Evolutionary conservation across 169 alveolate genomes (phyloP).

Genomic region (Eimeria sp.): DNA sequence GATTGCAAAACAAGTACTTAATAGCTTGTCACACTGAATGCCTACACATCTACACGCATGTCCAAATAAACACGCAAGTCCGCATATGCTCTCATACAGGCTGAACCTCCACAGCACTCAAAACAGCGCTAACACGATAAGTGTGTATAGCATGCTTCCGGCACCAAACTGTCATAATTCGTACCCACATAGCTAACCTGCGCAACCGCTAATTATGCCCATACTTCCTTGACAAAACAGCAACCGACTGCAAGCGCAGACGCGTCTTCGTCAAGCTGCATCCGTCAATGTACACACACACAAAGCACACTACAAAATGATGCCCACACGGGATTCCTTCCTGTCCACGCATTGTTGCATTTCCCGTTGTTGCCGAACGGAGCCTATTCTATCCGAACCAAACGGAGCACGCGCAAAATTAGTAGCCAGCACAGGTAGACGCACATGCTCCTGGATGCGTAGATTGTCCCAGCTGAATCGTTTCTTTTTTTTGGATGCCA

Average conservation of each 20-base stretch:
- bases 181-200: too few species aligned
- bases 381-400: not conserved
- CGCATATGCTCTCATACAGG: not conserved
- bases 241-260: not conserved
- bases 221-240: not conserved
- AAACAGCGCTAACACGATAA: not conserved
- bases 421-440: not conserved
- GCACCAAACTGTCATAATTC: too few species aligned
- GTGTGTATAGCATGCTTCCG: not conserved
- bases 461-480: too few species aligned
- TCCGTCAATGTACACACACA: not conserved
- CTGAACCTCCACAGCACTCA: not conserved
- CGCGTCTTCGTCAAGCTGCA: not conserved
- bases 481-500: too few species aligned
- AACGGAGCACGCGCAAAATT: not conserved
- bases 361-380: not conserved
- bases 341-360: not conserved
- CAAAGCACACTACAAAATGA: not conserved
- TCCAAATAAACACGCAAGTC: not conserved
- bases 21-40: too few species aligned
- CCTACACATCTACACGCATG: not conserved
- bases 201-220: too few species aligned
- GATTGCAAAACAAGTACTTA: too few species aligned
- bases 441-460: not conserved
- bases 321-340: not conserved